Conservation (phyloP, 2,329 filamentous ascomycete genomes). For the Acrocalymma vagum region DNA sequence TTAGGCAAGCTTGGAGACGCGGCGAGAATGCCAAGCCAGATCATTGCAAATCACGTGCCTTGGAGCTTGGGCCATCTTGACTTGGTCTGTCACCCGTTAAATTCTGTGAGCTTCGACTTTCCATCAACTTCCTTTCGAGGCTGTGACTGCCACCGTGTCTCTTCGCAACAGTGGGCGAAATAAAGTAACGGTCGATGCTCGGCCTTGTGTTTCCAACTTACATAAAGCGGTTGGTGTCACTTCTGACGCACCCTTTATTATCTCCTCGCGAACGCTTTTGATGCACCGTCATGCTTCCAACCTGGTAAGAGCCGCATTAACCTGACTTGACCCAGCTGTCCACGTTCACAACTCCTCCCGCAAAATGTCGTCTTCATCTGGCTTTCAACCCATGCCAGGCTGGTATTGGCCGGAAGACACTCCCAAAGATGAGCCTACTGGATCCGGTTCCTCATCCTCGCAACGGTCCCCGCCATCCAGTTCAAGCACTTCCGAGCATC, state of each 20-base stretch:
- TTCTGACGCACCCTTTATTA: conserved; percentile 29
- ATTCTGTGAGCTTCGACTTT: conserved; percentile 27
- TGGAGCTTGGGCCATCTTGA: conserved; percentile 20
- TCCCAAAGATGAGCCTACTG: conserved; percentile 40
- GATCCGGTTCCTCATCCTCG: conserved; percentile 21
- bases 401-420: conserved; percentile 59
- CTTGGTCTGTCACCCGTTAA: conserved; percentile 8
- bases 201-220: conserved; percentile 24
- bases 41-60: conserved; percentile 22
- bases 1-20: conserved; percentile 40
- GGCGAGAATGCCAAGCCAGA: conserved; percentile 19
- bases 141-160: conserved; percentile 41
- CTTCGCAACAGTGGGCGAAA: conserved; percentile 21
- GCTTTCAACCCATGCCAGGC: conserved; percentile 49
- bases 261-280: conserved; percentile 21
- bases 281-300: conserved; percentile 27
- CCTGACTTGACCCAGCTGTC: conserved; percentile 11
- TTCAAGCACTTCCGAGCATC: conserved; percentile 19
- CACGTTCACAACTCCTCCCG: conserved; percentile 2
- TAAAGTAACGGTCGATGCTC: conserved; percentile 12
- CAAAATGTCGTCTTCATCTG: conserved; percentile 53
- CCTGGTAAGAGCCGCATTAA: conserved; percentile 34
- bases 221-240: conserved; percentile 28
- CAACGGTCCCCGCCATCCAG: conserved; percentile 22
- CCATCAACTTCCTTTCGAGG: conserved; percentile 17